These are phyloP conservation scores for Phaffia australis DNA, from an alignment of 768 basidiomycete genomes.

Conservation along the genomic window DNA sequence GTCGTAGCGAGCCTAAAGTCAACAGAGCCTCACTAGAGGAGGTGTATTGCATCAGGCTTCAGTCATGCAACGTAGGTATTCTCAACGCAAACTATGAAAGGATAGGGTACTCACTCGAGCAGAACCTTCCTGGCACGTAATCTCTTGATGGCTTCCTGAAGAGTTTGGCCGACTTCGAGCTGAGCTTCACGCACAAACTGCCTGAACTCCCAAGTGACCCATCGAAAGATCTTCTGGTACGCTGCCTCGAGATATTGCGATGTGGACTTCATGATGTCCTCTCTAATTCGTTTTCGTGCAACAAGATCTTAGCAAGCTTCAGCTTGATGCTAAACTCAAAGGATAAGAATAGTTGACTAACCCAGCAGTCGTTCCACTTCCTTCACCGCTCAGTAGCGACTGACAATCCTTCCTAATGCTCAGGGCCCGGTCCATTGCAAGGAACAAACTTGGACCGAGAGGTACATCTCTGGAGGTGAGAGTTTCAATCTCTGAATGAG, in stretches of 20 bases:
- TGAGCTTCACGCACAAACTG: slow-evolving; percentile 60
- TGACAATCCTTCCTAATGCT: slow-evolving; percentile 72
- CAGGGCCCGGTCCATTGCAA: slow-evolving; percentile 76
- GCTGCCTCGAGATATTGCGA: slow-evolving; percentile 74
- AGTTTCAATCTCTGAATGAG: slow-evolving; percentile 56
- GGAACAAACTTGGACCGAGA: slow-evolving; percentile 63
- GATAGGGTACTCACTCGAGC: slow-evolving; percentile 47
- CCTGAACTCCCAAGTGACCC: slow-evolving; percentile 74
- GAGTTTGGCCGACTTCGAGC: slow-evolving; percentile 38
- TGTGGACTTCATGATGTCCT: slow-evolving; percentile 80
- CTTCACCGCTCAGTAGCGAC: slow-evolving; percentile 58
- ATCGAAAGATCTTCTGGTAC: slow-evolving; percentile 78
- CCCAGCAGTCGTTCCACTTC: slow-evolving; percentile 67
- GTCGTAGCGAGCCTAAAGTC: slow-evolving; percentile 68
- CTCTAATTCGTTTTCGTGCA: slow-evolving; percentile 41
- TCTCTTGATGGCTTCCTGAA: slow-evolving; percentile 62
- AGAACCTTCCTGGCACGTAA: slow-evolving; percentile 69
- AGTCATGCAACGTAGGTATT: slow-evolving; percentile 29
- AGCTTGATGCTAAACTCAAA: no score
- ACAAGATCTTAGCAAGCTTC: neutral
- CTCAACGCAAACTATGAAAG: neutral
- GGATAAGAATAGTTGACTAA: slow-evolving; percentile 34
- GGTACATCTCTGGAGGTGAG: slow-evolving; percentile 69
- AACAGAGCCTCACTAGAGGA: slow-evolving; percentile 57
- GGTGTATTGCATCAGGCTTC: neutral